Conservation (phyloP, 441 rosid genomes). For the Pelargonium australe region DNA sequence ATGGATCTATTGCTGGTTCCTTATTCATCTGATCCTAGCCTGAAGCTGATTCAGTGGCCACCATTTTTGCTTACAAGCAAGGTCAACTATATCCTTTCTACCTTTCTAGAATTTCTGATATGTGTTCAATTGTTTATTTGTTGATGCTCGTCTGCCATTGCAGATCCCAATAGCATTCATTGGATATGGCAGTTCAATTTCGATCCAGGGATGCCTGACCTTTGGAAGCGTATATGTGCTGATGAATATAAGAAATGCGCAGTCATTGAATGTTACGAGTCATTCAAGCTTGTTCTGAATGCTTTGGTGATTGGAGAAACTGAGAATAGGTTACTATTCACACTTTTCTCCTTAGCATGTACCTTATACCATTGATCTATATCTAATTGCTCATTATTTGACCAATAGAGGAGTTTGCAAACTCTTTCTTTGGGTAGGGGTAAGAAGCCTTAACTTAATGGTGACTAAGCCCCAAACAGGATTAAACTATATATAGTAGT, state of each 20-base stretch:
- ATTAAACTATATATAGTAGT: background rate
- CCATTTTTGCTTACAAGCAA: conserved; percentile 98
- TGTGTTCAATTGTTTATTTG: conserved; percentile 1
- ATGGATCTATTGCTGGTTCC: conserved; percentile 98
- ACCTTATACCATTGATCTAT: too few species aligned
- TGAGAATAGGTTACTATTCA: conserved; percentile 63
- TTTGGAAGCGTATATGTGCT: conserved; percentile 93
- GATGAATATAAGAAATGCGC: conserved; percentile 99
- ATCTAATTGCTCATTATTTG: background rate
- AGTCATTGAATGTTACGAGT: conserved; percentile 92
- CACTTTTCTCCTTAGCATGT: background rate
- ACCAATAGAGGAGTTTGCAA: background rate
- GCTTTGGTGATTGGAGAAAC: conserved; percentile 81
- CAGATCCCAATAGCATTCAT: conserved; percentile 92
- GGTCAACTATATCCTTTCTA: conserved; percentile 38
- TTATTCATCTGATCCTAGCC: conserved; percentile 84
- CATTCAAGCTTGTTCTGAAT: conserved; percentile 73
- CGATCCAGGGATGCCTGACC: conserved; percentile 51
- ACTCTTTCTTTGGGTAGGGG: background rate
- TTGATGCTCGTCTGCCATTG: conserved; percentile 23
- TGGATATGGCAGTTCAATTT: conserved; percentile 93
- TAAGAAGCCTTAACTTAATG: too few species aligned
- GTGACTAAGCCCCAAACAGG: too few species aligned
- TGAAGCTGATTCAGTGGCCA: conserved; percentile 96
- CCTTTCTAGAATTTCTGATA: conserved; percentile 11